These are phyloP conservation scores for Colletotrichum sansevieriae DNA, from an alignment of 2,329 filamentous ascomycete species.

Conservation along the genomic window DNA sequence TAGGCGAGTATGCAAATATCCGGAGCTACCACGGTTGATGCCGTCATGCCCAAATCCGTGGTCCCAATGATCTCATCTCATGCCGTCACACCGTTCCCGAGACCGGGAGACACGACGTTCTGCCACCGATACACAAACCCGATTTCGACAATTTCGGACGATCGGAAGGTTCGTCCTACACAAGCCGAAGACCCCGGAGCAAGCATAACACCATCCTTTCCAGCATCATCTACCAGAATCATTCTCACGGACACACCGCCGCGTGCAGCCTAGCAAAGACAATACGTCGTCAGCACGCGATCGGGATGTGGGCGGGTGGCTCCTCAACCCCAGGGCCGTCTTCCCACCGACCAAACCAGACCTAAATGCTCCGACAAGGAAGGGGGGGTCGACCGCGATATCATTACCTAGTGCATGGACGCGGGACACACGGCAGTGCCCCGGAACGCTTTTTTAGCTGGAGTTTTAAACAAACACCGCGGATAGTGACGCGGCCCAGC, in stretches of 20 bases:
- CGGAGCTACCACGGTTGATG: neutral
- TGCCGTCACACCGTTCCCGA: neutral
- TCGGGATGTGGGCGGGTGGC: conserved; percentile 29
- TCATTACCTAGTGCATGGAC: conserved; percentile 7
- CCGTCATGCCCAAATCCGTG: neutral
- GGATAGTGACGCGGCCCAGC: conserved; percentile 38
- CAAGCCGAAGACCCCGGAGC: neutral
- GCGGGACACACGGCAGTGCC: conserved; percentile 31
- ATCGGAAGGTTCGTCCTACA: conserved; percentile 1
- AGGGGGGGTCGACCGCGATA: neutral
- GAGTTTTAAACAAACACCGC: neutral
- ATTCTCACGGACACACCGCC: neutral
- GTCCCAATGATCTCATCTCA: neutral
- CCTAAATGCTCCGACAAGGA: neutral
- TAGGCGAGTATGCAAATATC: too few relatives aligned
- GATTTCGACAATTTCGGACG: neutral
- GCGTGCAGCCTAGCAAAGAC: conserved; percentile 1
- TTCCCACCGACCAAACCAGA: too few relatives aligned
- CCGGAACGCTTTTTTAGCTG: neutral
- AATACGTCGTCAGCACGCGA: conserved; percentile 16
- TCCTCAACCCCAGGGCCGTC: neutral
- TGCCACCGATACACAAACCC: neutral
- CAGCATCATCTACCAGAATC: neutral
- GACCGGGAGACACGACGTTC: conserved; percentile 2
- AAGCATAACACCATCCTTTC: neutral